Evolutionary conservation across 2,329 filamentous ascomycete species (phyloP).

Genomic region (Thyridium curvatum): DNA sequence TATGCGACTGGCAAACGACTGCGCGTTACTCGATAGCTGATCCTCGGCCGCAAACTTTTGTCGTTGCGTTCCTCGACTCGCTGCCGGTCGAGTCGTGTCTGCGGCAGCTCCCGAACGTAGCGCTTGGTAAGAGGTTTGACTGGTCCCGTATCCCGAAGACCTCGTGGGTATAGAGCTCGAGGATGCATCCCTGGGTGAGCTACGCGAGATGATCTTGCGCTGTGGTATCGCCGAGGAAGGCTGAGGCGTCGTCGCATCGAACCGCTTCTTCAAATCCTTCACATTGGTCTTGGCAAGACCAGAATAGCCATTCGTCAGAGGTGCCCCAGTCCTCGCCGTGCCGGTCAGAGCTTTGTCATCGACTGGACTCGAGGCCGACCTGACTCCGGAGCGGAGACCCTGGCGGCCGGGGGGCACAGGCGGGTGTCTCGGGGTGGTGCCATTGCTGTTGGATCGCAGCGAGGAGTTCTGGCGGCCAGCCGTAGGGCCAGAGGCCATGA

Average conservation of each 20-base stretch:
- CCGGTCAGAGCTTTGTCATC: conserved; percentile 31
- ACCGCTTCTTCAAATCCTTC: conserved; percentile 72
- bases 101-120: conserved; percentile 29
- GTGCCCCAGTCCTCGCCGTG: conserved; percentile 20
- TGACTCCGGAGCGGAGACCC: conserved; percentile 33
- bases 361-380: conserved; percentile 51
- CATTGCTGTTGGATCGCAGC: conserved; percentile 44
- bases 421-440: conserved; percentile 40
- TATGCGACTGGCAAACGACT: conserved; percentile 56
- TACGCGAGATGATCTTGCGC: not conserved
- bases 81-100: conserved; percentile 20
- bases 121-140: conserved; percentile 32
- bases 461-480: conserved; percentile 32
- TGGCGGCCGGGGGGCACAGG: conserved; percentile 29
- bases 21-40: conserved; percentile 44
- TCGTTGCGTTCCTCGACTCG: conserved; percentile 32
- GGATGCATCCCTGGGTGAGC: conserved; percentile 21
- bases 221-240: conserved; percentile 4
- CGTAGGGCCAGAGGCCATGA: conserved; percentile 32
- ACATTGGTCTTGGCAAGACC: conserved; percentile 55
- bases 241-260: conserved; percentile 51
- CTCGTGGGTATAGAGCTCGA: conserved; percentile 22
- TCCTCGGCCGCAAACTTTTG: conserved; percentile 42
- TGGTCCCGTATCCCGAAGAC: conserved; percentile 21
- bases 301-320: conserved; percentile 21